phyloP scores from a whole-genome alignment of 176 grass and related monocot species.

The Alopecurus myosuroides region DNA sequence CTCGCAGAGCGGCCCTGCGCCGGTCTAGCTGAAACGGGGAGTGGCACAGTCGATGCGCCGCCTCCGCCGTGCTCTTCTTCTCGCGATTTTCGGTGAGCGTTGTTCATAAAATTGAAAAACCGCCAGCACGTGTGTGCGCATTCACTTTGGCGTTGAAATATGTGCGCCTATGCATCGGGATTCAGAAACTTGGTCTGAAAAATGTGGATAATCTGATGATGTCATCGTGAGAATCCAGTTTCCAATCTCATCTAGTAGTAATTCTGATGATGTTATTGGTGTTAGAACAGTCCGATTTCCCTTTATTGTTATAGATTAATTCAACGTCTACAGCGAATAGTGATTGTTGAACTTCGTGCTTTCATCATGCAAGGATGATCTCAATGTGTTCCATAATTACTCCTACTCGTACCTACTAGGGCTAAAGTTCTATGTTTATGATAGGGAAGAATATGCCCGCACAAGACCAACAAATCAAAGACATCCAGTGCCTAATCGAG shows the following conservation, averaged over 20 bases:
- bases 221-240: not conserved
- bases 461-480: constrained; percentile 24
- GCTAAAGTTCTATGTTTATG: constrained; percentile 5
- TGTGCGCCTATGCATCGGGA: not conserved
- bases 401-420: no score
- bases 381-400: no score
- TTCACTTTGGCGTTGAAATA: not conserved
- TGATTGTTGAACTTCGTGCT: not conserved
- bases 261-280: not conserved
- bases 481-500: not conserved
- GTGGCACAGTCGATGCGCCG: not conserved
- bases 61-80: constrained; percentile 13
- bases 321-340: not conserved
- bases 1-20: not conserved
- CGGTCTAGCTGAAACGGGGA: not conserved
- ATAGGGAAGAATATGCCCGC: constrained; percentile 32
- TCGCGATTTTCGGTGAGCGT: not conserved
- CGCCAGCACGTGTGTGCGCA: not conserved
- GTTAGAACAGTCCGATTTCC: not conserved
- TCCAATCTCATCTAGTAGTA: not conserved
- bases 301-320: not conserved
- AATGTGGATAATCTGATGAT: not conserved
- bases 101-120: not conserved
- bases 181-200: not conserved
- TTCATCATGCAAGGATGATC: not conserved